Evolutionary conservation across 306 rosid species (phyloP).

Genomic region (apple (Malus domestica)): DNA sequence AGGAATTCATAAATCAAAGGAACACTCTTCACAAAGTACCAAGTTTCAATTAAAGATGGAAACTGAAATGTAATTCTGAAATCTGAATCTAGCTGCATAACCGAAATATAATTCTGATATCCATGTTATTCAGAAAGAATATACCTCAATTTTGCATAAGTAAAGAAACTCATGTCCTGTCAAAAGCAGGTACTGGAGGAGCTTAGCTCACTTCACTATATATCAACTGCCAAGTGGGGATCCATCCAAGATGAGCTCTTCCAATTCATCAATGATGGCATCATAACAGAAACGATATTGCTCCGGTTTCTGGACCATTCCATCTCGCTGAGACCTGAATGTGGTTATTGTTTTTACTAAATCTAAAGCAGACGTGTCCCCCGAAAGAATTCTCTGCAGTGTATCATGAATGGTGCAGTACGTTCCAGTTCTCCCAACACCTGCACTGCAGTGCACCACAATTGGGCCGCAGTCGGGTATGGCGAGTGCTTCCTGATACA

Average conservation of each 20-base stretch:
- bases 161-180: no score
- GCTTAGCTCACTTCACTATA: no score
- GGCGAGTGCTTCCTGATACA: slow-evolving; percentile 42
- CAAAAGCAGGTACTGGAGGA: no score
- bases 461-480: slow-evolving; percentile 51
- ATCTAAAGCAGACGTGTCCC: slow-evolving; percentile 86
- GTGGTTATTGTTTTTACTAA: slow-evolving; percentile 50
- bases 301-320: slow-evolving; percentile 86
- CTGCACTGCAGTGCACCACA: slow-evolving; percentile 99
- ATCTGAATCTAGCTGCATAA: no score
- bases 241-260: slow-evolving; percentile 46
- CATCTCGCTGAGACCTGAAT: slow-evolving; percentile 83
- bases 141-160: no score
- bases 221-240: no score
- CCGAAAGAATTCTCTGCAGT: slow-evolving; percentile 75
- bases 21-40: no score
- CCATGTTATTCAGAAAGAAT: no score
- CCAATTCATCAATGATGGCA: slow-evolving; percentile 58
- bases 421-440: slow-evolving; percentile 92
- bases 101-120: no score
- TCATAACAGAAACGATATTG: slow-evolving; percentile 58
- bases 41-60: no score
- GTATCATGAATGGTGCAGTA: slow-evolving; percentile 87
- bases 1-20: no score
- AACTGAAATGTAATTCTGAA: no score